Base-by-base conservation (phyloP, 352 stramenopile species). In the Phytophthora constricta region DNA sequence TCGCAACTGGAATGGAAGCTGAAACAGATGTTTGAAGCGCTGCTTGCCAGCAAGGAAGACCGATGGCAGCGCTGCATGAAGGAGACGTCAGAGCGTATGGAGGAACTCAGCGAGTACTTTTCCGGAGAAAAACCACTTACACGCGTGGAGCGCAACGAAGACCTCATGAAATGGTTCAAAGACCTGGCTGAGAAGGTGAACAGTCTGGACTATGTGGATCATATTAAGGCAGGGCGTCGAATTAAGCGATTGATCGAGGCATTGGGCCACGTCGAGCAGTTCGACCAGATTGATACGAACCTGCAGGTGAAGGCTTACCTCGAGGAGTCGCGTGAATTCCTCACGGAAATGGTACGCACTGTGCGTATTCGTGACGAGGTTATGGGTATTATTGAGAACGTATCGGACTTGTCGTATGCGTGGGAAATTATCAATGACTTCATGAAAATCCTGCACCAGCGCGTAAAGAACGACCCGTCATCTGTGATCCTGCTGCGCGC, bases 361-460 rank as follows among this genome's bases (percentile, higher is more conserved):
- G 92, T 98, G 33, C 94, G 93, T 27, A 95, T 99, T 53, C 91
- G 92, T 19, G 85, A 97, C 62, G 89, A 94, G 65, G 87, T 98
- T 20, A 95, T 97, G 79, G 79, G 89, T 3, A 92, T 97, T 54
- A 95, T 98, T 28, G 90, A 97, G 49, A 97, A 93, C 47, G 91
- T 98, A 19, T 97, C 93, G 4, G 96, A 99, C 63, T 72, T 98
- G 52, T 97, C 93, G 16, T 99, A 98, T 62, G 95, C 79, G 2
- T 98, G 93, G 89, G 94, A 98, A 61, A 91, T 97, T 62, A 97
- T 98, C 65, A 97, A 93, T 50, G 91, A 97, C 48, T 98, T 98
- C 62, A 97, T 98, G 76, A 86, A 82, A 25, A 96, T 98, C 51
- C 72, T 99, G 46, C 96, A 98, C 64, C 88, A 96, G 43, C 83